These are phyloP conservation scores for Salix exigua DNA, from an alignment of 345 rosid genomes.

Conservation along the genomic window DNA sequence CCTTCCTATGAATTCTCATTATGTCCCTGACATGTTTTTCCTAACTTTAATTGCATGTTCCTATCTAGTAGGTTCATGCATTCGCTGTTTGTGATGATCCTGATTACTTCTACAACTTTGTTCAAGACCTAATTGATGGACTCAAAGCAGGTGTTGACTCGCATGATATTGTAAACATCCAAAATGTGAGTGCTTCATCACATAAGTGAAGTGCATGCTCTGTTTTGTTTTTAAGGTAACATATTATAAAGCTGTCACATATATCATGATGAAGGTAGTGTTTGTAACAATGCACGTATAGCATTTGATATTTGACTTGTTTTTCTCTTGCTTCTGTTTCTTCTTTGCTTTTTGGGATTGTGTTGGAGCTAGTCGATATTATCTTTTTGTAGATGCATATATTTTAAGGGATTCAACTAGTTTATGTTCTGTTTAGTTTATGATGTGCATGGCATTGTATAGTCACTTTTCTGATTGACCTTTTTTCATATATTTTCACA, in stretches of 20 bases:
- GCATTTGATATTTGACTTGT: no score
- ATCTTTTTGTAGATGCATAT: no score
- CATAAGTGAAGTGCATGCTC: neutral
- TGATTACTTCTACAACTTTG: constrained; percentile 78
- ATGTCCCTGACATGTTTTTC: neutral
- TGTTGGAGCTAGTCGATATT: no score
- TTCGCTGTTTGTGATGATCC: constrained; percentile 90
- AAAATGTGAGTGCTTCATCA: constrained; percentile 54
- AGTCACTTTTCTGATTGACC: neutral
- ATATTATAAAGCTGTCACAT: neutral
- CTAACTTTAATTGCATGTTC: constrained; percentile 11
- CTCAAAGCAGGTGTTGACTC: constrained; percentile 69
- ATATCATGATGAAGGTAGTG: neutral
- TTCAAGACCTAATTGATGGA: constrained; percentile 81
- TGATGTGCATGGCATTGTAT: neutral
- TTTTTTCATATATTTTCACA: neutral
- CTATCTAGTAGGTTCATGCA: constrained; percentile 72
- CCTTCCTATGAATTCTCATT: constrained; percentile 1
- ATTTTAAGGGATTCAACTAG: no score
- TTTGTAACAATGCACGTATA: neutral
- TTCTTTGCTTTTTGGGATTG: no score
- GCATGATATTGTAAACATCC: constrained; percentile 55
- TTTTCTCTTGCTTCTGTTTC: no score
- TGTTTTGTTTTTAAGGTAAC: neutral
- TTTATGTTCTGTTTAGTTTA: neutral